Percentiles rank a stretch among this genome's conserved stretches.
These are phyloP conservation scores for Ceratocystis cubensis DNA, from an alignment of 2,329 filamentous ascomycete species.

Conservation along the genomic window DNA sequence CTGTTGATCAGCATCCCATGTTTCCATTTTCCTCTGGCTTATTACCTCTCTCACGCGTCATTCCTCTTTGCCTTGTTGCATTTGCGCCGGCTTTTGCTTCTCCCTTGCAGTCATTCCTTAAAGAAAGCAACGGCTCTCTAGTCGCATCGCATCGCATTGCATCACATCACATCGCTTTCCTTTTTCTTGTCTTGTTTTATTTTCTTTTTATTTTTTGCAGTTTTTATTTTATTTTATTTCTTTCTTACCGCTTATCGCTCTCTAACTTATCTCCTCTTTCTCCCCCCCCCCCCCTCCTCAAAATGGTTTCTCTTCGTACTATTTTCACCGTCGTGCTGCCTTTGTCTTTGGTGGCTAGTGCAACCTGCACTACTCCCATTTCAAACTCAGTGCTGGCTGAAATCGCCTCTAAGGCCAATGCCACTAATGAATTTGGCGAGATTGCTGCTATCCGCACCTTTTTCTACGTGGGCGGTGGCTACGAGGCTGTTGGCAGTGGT, in stretches of 20 bases:
- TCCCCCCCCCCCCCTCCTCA: background rate
- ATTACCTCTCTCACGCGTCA: background rate
- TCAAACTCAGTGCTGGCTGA: constrained; percentile 10
- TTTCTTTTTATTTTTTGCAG: background rate
- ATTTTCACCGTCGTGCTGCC: constrained; percentile 9
- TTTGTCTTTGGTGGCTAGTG: constrained; percentile 12
- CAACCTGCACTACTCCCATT: constrained; percentile 13
- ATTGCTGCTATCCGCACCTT: constrained; percentile 24
- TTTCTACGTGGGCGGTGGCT: constrained; percentile 31
- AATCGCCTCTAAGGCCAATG: constrained; percentile 13
- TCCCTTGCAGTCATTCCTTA: constrained; percentile 4
- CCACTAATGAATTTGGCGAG: constrained; percentile 22
- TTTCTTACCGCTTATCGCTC: background rate
- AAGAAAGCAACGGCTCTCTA: background rate
- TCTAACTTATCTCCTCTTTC: background rate
- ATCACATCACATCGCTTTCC: background rate
- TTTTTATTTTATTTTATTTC: background rate
- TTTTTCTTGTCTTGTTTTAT: no score
- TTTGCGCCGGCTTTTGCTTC: background rate
- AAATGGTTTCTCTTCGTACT: constrained; percentile 13
- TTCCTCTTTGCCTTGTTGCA: background rate
- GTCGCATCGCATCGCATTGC: no score
- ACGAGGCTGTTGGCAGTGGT: constrained; percentile 26
- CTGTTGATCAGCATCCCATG: background rate
- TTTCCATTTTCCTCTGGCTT: background rate